Evolutionary conservation across 2,329 filamentous ascomycete genomes (phyloP).

Genomic region (Fusarium sp.): DNA sequence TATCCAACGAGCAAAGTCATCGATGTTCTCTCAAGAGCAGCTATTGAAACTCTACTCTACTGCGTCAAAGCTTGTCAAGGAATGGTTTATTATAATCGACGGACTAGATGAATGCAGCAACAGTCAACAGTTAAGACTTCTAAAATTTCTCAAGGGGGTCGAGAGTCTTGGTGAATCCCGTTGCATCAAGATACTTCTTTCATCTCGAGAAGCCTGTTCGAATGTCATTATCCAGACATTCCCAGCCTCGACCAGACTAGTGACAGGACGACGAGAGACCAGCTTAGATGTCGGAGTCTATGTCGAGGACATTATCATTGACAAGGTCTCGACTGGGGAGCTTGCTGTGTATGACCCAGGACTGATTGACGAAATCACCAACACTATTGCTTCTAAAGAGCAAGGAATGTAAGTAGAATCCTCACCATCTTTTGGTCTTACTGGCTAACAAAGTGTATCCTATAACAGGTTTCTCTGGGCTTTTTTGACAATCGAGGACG

Average conservation of each 20-base stretch:
- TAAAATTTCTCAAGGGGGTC: neutral
- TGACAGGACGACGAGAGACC: neutral
- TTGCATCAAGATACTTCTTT: neutral
- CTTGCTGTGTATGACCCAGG: accelerated
- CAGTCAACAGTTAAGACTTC: neutral
- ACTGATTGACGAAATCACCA: neutral
- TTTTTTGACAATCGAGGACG: conserved; percentile 22
- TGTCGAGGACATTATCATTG: neutral
- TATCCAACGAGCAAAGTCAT: accelerated
- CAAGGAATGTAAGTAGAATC: neutral
- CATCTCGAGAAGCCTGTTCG: neutral
- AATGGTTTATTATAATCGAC: neutral
- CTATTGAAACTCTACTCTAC: neutral
- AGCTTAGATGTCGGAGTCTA: neutral
- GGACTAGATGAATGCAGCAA: neutral
- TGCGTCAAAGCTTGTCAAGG: accelerated
- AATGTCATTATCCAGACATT: neutral
- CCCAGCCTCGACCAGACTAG: neutral
- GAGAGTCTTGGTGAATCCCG: accelerated
- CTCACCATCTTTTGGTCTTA: neutral
- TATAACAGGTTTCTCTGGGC: conserved; percentile 34
- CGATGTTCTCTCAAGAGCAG: neutral
- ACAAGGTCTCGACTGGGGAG: neutral
- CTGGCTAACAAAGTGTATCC: too few relatives aligned
- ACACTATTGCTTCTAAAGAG: neutral